Evolutionary conservation across 148 eudicot genomes (phyloP), one percentile per base, ranked within the genome.

Genomic region (Chenopodium quinoa): DNA sequence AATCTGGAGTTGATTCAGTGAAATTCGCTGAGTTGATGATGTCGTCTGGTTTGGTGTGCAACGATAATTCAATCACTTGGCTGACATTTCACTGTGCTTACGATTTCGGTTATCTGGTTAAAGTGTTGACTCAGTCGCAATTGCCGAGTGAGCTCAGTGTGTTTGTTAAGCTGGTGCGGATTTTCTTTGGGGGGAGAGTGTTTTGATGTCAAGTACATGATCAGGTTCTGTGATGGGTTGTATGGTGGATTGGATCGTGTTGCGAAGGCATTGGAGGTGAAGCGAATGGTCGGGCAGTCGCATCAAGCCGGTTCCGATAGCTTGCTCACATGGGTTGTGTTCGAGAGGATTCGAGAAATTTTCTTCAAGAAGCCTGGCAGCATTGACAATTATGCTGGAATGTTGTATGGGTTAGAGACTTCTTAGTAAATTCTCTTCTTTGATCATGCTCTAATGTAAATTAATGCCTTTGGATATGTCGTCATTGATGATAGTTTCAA

Each of bases 291-390:
- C 1, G 98, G 96, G 48, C 81, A 83, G 67, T 64, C 86, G 34
- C 97, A 94, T 75, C 94, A 92, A 75, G 92, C 93, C 0, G 98
- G 97, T 0, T 94, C 98, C 1, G 98, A 94, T 85, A 94, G 96
- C 83, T 73, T 90, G 82, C 83, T 94, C 20, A 88, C 98, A 1
- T 92, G 92, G 89, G 85, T 83, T 34, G 91, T 84, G 0, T 92
- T 92, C 46, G 84, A 82, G 88, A 86, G 58, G 79, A 84, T 92
- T 69, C 78, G 73, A 34, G 81, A 82, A 22, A 46, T n/a, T 4
- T 82, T 80, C 81, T 89, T 92, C 79, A 40, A n/a, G 62, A 73
- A 56, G 27, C 16, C 9, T 17, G 83, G 78, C 27, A 86, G 82
- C 32, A 65, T 83, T 58, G 87, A 87, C 71, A 60, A 80, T 76